A percentile compares a stretch with the other conserved stretches of the same genome.
Conservation (phyloP, 2,329 filamentous ascomycete genomes). For the Aureobasidium sp. region DNA sequence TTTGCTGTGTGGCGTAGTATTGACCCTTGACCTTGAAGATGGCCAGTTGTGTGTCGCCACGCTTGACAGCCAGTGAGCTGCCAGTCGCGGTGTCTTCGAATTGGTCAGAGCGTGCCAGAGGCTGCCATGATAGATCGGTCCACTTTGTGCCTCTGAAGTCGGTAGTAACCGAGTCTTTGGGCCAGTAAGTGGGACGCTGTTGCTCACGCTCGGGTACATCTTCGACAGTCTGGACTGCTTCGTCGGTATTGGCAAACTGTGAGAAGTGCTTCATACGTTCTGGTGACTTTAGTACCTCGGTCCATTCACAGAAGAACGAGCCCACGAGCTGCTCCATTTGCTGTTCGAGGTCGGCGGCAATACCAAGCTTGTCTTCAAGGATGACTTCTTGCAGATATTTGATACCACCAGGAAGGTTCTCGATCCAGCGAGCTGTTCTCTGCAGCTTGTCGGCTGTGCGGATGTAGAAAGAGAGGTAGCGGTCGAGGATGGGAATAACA, state of each 20-base stretch:
- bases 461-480: slow-evolving; percentile 90
- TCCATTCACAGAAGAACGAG: slow-evolving; percentile 88
- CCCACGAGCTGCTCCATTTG: slow-evolving; percentile 84
- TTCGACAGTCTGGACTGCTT: slow-evolving; percentile 59
- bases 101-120: slow-evolving; percentile 62
- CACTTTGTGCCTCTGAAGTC: slow-evolving; percentile 67
- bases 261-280: slow-evolving; percentile 62
- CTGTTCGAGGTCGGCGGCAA: slow-evolving; percentile 73
- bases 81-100: slow-evolving; percentile 66
- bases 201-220: slow-evolving; percentile 66
- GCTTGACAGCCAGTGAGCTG: slow-evolving; percentile 70
- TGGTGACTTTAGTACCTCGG: slow-evolving; percentile 67
- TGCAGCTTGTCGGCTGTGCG: slow-evolving; percentile 86
- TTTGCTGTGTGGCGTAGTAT: slow-evolving; percentile 84
- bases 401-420: slow-evolving; percentile 75
- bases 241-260: slow-evolving; percentile 77
- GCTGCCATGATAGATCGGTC: slow-evolving; percentile 69
- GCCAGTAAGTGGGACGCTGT: slow-evolving; percentile 68
- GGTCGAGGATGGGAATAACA: slow-evolving; percentile 75
- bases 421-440: slow-evolving; percentile 81
- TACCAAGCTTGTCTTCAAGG: slow-evolving; percentile 77
- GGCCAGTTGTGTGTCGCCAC: slow-evolving; percentile 81
- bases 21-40: slow-evolving; percentile 75
- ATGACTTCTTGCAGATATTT: slow-evolving; percentile 76
- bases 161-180: slow-evolving; percentile 56